Base-by-base conservation (phyloP, 305 asterid species). In the Fraxinus floribunda region DNA sequence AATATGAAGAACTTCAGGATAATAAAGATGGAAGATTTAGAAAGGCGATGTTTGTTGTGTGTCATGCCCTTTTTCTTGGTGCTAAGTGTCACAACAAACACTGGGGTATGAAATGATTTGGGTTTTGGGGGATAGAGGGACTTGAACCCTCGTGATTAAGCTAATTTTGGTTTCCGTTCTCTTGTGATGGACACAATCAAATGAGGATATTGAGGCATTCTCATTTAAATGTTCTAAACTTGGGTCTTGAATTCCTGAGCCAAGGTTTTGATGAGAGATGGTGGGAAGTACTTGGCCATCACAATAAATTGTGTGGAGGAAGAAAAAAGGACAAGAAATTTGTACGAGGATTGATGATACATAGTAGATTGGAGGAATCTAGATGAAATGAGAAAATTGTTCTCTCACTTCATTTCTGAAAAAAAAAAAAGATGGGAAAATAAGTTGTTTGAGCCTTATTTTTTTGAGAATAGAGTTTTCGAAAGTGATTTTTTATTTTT, bases 321-420 rank as follows among this genome's bases (percentile, higher is more conserved):
- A 24, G 41, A 38, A 38, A 38, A 38, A 7, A 38, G 11, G 44
- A 7, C 38, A n/a, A 57, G 30, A 57, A 57, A 22, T 57, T 57
- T 9, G 24, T 22, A n/a, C 6, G 70, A 22, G 9, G 71, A 62
- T 20, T 62, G 16, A 55, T 7, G 8, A 16, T 15, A 55, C 72
- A 10, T 2, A 22, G 3, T 71, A 6, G 60, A 55, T 57, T 22
- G 7, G 16, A 49, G 75, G 66, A 81, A 55, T 52, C 26, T 4
- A 35, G 74, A 38, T 60, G 64, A 80, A 55, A 66, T 57, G 46
- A 35, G 30, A 80, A 80, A 22, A 22, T 11, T 36, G 49, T 36
- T 72, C 13, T 46, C 39, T 74, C 60, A 71, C 44, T 68, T 79
- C 24, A 38, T 79, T 79, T 68, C 64, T 66, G 8, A 24, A n/a